These are phyloP conservation scores for Boletus vinaceobasis DNA, from an alignment of 768 basidiomycete genomes.

Conservation along the genomic window DNA sequence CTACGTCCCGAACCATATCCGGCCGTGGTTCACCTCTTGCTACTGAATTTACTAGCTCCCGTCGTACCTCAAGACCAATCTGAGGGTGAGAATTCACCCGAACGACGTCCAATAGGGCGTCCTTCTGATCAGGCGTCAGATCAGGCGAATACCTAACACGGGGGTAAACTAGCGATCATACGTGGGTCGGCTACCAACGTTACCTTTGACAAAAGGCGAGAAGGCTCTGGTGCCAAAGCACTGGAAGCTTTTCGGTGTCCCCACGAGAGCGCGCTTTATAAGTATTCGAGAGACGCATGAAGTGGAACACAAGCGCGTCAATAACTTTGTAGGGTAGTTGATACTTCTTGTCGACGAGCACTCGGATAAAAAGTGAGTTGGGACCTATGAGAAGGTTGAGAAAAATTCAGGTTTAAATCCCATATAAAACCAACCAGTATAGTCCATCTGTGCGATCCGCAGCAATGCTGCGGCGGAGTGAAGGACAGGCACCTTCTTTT, in stretches of 20 bases:
- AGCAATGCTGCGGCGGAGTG: conserved; percentile 95
- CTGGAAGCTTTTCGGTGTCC: conserved; percentile 82
- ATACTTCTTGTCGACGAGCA: conserved; percentile 96
- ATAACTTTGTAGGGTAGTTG: conserved; percentile 97
- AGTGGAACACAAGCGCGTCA: conserved; percentile 96
- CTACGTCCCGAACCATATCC: conserved; percentile 61
- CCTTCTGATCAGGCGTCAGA: conserved; percentile 95
- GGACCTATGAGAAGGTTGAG: conserved; percentile 49
- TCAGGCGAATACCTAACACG: conserved; percentile 80
- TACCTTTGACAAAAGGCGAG: conserved; percentile 92
- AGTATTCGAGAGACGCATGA: conserved; percentile 91
- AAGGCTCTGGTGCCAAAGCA: conserved; percentile 96
- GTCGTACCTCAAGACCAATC: conserved; percentile 84
- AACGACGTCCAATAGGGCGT: conserved; percentile 91
- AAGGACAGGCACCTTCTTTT: conserved; percentile 91
- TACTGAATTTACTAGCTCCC: conserved; percentile 86
- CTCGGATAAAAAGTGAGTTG: conserved; percentile 94
- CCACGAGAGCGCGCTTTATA: conserved; percentile 71
- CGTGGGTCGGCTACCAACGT: conserved; percentile 3
- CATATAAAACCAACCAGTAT: conserved; percentile 58
- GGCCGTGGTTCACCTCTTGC: conserved; percentile 76
- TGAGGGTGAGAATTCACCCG: conserved; percentile 82
- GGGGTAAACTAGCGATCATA: neutral
- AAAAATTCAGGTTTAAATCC: neutral
- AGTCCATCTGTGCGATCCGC: conserved; percentile 94